Evolutionary conservation across 805 yeast species (phyloP).

Genomic region (Yarrowia porcina): DNA sequence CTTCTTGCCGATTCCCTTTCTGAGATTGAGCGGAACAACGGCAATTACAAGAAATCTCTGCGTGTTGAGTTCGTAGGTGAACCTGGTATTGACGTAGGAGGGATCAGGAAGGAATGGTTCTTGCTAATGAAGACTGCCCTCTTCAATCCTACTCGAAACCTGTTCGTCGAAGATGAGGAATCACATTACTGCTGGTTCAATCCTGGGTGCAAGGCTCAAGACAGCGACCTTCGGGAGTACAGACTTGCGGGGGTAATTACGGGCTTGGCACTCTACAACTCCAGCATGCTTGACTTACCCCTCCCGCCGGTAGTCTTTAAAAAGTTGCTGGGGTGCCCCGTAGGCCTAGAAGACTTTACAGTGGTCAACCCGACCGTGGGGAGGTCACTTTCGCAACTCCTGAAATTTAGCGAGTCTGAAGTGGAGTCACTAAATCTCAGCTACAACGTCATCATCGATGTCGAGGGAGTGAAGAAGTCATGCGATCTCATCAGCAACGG

Average conservation of each 20-base stretch:
- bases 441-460: conserved; percentile 61
- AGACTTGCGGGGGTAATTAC: conserved; percentile 79
- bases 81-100: conserved; percentile 96
- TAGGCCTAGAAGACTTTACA: conserved; percentile 60
- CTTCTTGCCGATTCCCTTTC: conserved; percentile 71
- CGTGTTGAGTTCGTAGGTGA: conserved; percentile 80
- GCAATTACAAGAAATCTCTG: conserved; percentile 68
- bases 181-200: conserved; percentile 75
- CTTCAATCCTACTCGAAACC: conserved; percentile 64
- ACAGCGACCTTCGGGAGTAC: conserved; percentile 42
- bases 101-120: conserved; percentile 93
- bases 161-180: conserved; percentile 64
- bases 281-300: conserved; percentile 75
- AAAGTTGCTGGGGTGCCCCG: conserved; percentile 55
- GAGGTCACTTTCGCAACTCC: conserved; percentile 46
- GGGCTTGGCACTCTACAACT: conserved; percentile 88
- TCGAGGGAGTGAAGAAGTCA: conserved; percentile 46
- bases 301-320: conserved; percentile 78
- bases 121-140: conserved; percentile 64
- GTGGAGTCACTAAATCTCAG: conserved; percentile 48
- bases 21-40: conserved; percentile 49
- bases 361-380: conserved; percentile 70
- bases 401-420: conserved; percentile 43
- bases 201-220: conserved; percentile 31
- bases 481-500: conserved; percentile 62